phyloP scores from a whole-genome alignment of 1,284 basidiomycete genomes.

The Cystobasidium sp. region DNA sequence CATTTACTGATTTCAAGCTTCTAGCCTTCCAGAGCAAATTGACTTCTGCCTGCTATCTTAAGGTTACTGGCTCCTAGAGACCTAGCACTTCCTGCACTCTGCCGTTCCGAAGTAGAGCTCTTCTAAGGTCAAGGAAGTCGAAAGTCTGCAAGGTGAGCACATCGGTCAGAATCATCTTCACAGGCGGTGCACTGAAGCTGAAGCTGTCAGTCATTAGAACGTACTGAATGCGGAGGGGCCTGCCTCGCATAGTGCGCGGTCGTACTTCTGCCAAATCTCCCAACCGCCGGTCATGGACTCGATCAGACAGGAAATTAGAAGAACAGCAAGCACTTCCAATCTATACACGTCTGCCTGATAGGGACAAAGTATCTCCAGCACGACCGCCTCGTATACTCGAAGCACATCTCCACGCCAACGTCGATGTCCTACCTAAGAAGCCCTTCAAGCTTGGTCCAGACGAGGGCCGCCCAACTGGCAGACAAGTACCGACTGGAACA shows the following conservation, averaged over 20 bases:
- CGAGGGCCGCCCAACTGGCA: background rate
- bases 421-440: constrained; percentile 1
- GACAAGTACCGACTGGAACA: constrained; percentile 8
- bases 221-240: constrained; percentile 9
- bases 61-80: too few relatives aligned
- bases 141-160: constrained; percentile 5
- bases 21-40: too few relatives aligned
- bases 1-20: too few relatives aligned
- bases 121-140: background rate
- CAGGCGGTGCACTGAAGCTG: background rate
- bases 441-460: background rate
- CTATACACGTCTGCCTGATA: background rate
- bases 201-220: background rate
- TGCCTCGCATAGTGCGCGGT: constrained; percentile 18
- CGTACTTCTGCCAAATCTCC: background rate
- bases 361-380: background rate
- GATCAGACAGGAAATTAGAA: constrained; percentile 2
- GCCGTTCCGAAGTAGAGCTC: too few relatives aligned
- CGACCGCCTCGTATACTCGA: constrained; percentile 12
- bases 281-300: background rate
- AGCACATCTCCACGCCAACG: constrained; percentile 15
- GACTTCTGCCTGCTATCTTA: too few relatives aligned
- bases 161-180: background rate
- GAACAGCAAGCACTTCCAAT: background rate
- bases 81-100: too few relatives aligned